These are phyloP conservation scores for Moricandia moricandioides DNA, from an alignment of 345 rosid genomes.

Conservation along the genomic window DNA sequence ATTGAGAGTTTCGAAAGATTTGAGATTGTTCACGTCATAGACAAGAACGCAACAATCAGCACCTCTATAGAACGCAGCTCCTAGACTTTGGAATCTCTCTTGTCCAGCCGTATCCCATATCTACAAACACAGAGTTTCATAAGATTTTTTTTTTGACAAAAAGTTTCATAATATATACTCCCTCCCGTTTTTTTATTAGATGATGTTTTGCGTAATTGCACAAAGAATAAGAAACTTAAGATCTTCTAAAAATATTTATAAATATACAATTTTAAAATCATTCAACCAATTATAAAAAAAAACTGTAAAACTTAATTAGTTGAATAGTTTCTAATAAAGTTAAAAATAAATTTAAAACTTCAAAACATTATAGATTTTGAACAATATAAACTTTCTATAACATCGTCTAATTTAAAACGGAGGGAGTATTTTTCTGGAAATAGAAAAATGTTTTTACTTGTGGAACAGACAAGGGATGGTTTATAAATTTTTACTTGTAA, in stretches of 20 bases:
- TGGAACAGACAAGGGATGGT: not conserved
- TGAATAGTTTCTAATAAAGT: too few relatives aligned
- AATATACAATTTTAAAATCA: too few relatives aligned
- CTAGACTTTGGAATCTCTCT: conserved; percentile 87
- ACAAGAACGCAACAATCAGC: conserved; percentile 87
- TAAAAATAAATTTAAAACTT: too few relatives aligned
- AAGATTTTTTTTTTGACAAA: not conserved
- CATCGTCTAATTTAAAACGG: too few relatives aligned
- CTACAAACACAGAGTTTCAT: conserved; percentile 34
- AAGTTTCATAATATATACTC: not conserved
- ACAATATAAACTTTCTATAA: too few relatives aligned
- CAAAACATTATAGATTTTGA: too few relatives aligned
- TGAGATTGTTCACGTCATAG: conserved; percentile 62
- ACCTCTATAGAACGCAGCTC: conserved; percentile 84
- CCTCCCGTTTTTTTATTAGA: too few relatives aligned
- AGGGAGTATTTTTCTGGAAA: not conserved
- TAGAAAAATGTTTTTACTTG: not conserved
- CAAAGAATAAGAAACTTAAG: too few relatives aligned
- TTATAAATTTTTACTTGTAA: conserved; percentile 54
- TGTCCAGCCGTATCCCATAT: conserved; percentile 99
- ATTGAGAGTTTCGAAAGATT: conserved; percentile 60
- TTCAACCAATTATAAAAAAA: too few relatives aligned
- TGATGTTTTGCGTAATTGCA: too few relatives aligned
- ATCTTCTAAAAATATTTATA: too few relatives aligned
- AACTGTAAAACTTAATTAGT: too few relatives aligned